Percentiles rank a stretch among this genome's conserved stretches.
These are phyloP conservation scores for Beta vulgaris DNA, from an alignment of 148 eudicot genomes.

Conservation along the genomic window DNA sequence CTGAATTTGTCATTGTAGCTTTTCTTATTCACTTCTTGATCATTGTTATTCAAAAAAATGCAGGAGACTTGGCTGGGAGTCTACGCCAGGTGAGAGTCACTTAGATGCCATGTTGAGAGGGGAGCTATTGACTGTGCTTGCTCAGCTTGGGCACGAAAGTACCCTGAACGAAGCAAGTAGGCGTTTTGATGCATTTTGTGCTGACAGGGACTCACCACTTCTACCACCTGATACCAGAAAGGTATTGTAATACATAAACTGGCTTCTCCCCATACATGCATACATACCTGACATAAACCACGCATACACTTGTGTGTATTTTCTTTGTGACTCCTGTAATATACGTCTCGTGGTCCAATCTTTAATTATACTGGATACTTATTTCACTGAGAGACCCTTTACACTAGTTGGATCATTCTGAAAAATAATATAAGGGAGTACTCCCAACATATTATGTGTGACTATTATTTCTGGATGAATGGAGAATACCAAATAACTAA, in stretches of 20 bases:
- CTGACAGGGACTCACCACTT: slow-evolving; percentile 74
- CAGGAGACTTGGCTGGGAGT: slow-evolving; percentile 96
- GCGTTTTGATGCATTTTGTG: slow-evolving; percentile 71
- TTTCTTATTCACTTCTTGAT: neutral
- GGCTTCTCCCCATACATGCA: neutral
- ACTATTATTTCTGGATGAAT: no score
- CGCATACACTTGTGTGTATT: no score
- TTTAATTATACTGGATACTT: no score
- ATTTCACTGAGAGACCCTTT: no score
- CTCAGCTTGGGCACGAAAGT: slow-evolving; percentile 68
- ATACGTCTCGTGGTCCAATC: no score
- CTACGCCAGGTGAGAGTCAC: slow-evolving; percentile 82
- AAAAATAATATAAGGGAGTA: no score
- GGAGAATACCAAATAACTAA: no score
- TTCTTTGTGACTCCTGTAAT: no score
- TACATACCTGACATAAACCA: no score
- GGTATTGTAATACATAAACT: slow-evolving; percentile 33
- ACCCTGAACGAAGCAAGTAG: slow-evolving; percentile 73
- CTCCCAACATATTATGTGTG: no score
- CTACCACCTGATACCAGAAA: slow-evolving; percentile 95
- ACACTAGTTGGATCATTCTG: no score
- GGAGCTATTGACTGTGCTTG: slow-evolving; percentile 71
- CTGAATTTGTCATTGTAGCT: neutral
- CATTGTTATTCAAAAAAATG: neutral
- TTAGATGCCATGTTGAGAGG: slow-evolving; percentile 98